Evolutionary conservation across 2,329 filamentous ascomycete genomes (phyloP), one percentile per base, ranked within the genome.

Genomic region (Ophiostoma pallidulum): DNA sequence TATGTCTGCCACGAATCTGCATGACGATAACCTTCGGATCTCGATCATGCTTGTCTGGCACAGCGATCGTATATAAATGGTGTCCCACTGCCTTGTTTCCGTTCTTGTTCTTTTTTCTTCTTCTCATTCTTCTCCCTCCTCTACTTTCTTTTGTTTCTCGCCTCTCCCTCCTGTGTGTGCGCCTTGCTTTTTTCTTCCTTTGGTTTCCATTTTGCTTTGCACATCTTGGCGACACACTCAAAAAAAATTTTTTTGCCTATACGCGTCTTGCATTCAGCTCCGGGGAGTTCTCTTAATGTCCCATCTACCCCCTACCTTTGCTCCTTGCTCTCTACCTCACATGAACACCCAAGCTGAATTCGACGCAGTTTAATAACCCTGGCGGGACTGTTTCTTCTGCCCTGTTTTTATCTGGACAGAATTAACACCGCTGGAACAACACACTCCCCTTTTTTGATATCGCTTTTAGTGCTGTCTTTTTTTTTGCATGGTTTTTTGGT

Each of bases 41-140:
- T 71, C 69, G 70, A 71, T 75, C 71, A 70, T 76, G 71, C 71
- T 63, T 74, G 74, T 77, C 74, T 71, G 72, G 75, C 68, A 77
- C 74, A 76, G 70, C 72, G 72, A 74, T 74, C 67, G 64, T 70
- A 63, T 59, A 63, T 59, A 62, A 56, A 53, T 45, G 39, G 38
- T 33, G n/a, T n/a, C n/a, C n/a, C n/a, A n/a, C n/a, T n/a, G n/a
- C n/a, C n/a, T n/a, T n/a, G n/a, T n/a, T 45, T 48, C 22, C 5
- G 31, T 54, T 57, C 58, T 56, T 51, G 59, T 56, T 59, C 52
- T 57, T 60, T 59, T 58, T 44, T 18, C 39, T 32, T 20, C 42
- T 40, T 45, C 36, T 45, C 31, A 26, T 12, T 18, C 18, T 37
- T 16, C 8, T 36, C 9, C 16, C 19, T 41, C 19, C 18, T 29